Evolutionary conservation across 2,329 filamentous ascomycete genomes (phyloP), one percentile per base, ranked within the genome.

Genomic region (Simplicillium sp.): DNA sequence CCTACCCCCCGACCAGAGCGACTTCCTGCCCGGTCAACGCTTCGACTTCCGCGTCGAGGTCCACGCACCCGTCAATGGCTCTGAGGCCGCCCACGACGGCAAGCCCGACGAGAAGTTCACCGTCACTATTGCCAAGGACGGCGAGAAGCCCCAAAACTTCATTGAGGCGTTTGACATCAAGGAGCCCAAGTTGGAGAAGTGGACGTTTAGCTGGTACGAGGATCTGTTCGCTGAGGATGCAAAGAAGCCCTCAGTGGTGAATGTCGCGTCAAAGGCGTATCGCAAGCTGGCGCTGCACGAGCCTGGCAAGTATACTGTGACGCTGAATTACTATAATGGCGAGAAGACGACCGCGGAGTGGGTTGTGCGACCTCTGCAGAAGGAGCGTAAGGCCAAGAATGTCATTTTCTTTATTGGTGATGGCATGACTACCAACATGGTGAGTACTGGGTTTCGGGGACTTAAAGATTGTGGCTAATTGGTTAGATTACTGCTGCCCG

Each of bases 21-120:
- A 92, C 54, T 92, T 92, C 64, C 73, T 94, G 2, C 80, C 86
- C 5, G 86, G 86, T 11, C 86, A 92, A 64, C 82, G 77, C 58
- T 92, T 92, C 54, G 87, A 92, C 57, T 80, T 94, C 47, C 81
- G 86, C 44, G 74, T 90, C 44, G 86, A 92, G 59, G 77, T 92
- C 25, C 85, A 90, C 56, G 84, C 84, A 9, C 85, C 85, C 6
- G 70, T 82, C 55, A 92, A 92, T 60, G 86, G 87, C 48, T 84
- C 82, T 31, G 84, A 92, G 61, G 80, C 80, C n/a, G 84, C 78
- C 46, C 75, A 79, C 49, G 62, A 75, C 43, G 77, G 77, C 44
- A 70, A 76, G 49, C 80, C 84, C 12, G 84, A 92, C 57, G 73
- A 83, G 54, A 71, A 77, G 39, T 92, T 94, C 68, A 82, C 76